phyloP scores from a whole-genome alignment of 225 moss, liverwort and hornwort genomes.

The Neckera pumila region DNA sequence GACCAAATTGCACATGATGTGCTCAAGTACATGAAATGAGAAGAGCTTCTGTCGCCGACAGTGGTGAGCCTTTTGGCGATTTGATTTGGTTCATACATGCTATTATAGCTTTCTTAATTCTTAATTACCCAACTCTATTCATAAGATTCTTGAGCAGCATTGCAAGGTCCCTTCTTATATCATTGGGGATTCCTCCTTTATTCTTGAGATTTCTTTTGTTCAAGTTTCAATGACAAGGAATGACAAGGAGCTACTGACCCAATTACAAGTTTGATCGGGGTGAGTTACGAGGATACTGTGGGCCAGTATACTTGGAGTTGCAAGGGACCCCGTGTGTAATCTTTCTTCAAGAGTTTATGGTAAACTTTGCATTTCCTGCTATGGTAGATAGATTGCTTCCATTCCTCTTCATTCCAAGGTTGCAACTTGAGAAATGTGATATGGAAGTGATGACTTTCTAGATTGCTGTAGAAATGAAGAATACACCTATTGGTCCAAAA shows the following conservation, averaged over 20 bases:
- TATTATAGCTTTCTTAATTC: not conserved
- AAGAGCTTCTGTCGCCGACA: not conserved
- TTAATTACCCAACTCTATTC: not conserved
- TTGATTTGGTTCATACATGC: not conserved
- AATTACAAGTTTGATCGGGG: not conserved
- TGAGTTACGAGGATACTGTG: not conserved
- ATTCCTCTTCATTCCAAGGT: not conserved
- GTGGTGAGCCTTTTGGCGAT: not conserved
- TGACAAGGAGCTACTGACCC: not conserved
- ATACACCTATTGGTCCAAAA: not conserved
- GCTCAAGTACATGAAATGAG: constrained; percentile 75
- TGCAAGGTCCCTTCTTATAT: not conserved
- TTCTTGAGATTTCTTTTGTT: not conserved
- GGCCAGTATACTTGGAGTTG: not conserved
- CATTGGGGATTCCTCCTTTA: not conserved
- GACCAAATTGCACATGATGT: constrained; percentile 95
- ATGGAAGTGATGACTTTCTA: too few relatives aligned
- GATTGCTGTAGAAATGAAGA: too few relatives aligned
- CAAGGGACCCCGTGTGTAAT: not conserved
- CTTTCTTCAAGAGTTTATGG: not conserved
- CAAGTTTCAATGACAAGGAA: not conserved
- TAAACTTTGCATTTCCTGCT: not conserved
- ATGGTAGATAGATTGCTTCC: not conserved
- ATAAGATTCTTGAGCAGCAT: not conserved
- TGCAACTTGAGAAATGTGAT: too few relatives aligned